phyloP scores from a whole-genome alignment of 805 yeast species.

The Myxozyma mucilagina region DNA sequence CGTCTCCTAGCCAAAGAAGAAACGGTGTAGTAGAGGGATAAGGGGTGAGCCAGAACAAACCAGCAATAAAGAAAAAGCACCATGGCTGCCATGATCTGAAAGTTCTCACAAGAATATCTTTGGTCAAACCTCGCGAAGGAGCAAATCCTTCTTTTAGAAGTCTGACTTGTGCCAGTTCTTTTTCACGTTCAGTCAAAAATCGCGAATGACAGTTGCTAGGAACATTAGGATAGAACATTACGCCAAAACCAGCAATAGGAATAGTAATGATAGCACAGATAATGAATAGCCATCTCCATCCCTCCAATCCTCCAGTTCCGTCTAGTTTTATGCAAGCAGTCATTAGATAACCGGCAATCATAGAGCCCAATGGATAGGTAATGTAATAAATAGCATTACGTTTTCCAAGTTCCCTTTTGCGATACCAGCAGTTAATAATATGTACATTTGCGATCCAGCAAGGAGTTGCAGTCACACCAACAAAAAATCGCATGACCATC shows the following conservation, averaged over 20 bases:
- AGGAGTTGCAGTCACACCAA: constrained; percentile 73
- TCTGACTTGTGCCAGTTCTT: constrained; percentile 32
- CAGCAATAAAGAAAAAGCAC: constrained; percentile 22
- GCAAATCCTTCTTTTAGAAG: constrained; percentile 25
- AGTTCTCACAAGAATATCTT: constrained; percentile 9
- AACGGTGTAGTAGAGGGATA: constrained; percentile 29
- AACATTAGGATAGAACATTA: constrained; percentile 51
- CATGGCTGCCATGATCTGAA: constrained; percentile 23
- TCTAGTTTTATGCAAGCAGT: constrained; percentile 52
- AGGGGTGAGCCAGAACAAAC: constrained; percentile 26
- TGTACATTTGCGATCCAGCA: constrained; percentile 52
- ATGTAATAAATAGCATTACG: constrained; percentile 47
- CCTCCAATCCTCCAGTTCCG: constrained; percentile 43
- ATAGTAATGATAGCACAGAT: constrained; percentile 49
- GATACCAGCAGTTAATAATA: constrained; percentile 55
- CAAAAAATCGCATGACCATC: constrained; percentile 62
- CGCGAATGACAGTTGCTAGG: constrained; percentile 40
- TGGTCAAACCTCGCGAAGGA: constrained; percentile 2
- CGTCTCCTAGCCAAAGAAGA: constrained; percentile 21
- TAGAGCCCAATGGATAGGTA: constrained; percentile 46
- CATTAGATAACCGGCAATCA: constrained; percentile 54
- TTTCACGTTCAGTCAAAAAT: constrained; percentile 33
- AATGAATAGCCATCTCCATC: constrained; percentile 74
- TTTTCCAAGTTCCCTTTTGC: constrained; percentile 53
- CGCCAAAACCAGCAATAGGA: constrained; percentile 40